Base-by-base conservation (phyloP, 2,329 filamentous ascomycete species). In the Monilinia polystroma region DNA sequence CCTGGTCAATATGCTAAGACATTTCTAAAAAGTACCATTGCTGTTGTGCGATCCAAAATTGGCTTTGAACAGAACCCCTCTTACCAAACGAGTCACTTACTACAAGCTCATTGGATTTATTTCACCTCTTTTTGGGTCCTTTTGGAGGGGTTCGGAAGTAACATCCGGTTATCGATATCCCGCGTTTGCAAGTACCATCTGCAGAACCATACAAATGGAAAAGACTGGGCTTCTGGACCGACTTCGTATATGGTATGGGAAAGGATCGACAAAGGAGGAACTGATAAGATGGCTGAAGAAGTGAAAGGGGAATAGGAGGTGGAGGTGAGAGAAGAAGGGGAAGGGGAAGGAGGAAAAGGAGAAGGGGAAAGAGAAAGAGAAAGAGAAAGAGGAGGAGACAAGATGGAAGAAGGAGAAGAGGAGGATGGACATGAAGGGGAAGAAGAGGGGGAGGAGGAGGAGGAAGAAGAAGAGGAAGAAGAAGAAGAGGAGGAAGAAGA, bases 121-220 rank as follows among this genome's bases (percentile, higher is more conserved):
- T 47, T n/a, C 16, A 47, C 16, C 26, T 18, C 3, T 5, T 47
- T 10, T 29, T 20, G 56, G 38, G 26, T 35, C 32, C 32, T 35
- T 7, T 35, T 35, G 32, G 56, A 20, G 10, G 38, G 38, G 2
- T 12, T 47, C 41, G 41, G 56, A 32, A 47, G 56, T 47, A n/a
- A 47, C 56, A 32, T 45, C 26, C 54, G 35, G 2, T 18, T 23
- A 23, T 56, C 54, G 54, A 56, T 41, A 47, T 58, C 56, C 43
- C 23, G 41, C 26, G 23, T 47, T 20, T 29, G 56, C 8, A 20
- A 10, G 29, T 58, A 20, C 18, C 16, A 7, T 7, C 14, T 14
- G 16, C 14, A 45, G 1, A 18, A 47, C 26, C 41, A 58, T 58
- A 45, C 56, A 41, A 47, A 58, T 32, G 41, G 38, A 18, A 58